Conservation (phyloP, 2,329 filamentous ascomycete species). For the Aschersonia sp. region DNA sequence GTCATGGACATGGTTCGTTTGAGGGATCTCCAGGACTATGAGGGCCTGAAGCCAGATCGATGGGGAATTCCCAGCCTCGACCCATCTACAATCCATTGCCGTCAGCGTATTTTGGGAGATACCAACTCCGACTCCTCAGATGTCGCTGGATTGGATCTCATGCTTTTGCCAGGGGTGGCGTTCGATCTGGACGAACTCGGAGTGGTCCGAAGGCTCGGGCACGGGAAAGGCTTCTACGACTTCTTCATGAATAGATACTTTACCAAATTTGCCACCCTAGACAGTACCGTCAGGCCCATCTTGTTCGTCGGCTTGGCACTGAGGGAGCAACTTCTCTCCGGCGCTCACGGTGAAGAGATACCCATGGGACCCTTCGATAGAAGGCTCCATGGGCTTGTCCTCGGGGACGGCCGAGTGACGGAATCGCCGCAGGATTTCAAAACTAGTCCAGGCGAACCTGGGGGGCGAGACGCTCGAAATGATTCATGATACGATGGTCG, state of each 20-base stretch:
- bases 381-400: constrained; percentile 61
- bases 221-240: constrained; percentile 96
- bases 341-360: constrained; percentile 44
- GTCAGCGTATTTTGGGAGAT: constrained; percentile 62
- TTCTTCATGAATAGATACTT: constrained; percentile 69
- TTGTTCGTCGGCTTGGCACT: constrained; percentile 65
- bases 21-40: constrained; percentile 59
- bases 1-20: constrained; percentile 95
- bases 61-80: constrained; percentile 93
- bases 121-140: constrained; percentile 28
- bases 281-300: constrained; percentile 21
- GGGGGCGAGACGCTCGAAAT: not conserved
- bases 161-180: constrained; percentile 84
- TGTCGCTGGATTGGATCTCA: constrained; percentile 54
- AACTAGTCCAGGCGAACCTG: not conserved
- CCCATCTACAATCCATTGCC: constrained; percentile 44
- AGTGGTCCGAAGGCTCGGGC: constrained; percentile 62
- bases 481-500: too few species aligned
- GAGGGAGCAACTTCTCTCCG: constrained; percentile 63
- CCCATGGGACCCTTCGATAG: constrained; percentile 67
- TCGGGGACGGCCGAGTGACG: constrained; percentile 51
- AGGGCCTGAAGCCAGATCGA: constrained; percentile 58
- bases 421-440: constrained; percentile 4
- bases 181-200: constrained; percentile 54
- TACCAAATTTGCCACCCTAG: constrained; percentile 24